Base-by-base conservation (phyloP, 768 basidiomycete species). In the Boletellus emodensis region DNA sequence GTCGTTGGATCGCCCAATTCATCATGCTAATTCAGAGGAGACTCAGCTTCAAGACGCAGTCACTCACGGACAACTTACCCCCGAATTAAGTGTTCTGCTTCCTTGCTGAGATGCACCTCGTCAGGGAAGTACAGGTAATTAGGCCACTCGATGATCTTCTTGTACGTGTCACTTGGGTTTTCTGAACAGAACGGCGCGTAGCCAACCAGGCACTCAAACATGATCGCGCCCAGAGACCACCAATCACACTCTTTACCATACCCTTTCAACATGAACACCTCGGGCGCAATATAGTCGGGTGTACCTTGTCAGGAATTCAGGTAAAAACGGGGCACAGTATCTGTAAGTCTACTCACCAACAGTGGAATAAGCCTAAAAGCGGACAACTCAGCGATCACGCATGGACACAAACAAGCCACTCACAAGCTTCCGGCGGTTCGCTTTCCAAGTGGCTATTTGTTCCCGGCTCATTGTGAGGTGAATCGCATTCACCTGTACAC, bases 181-280 rank as follows among this genome's bases (percentile, higher is more conserved):
- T 97, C 94, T 4, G 93, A 84, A 71, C 95, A 99, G 80, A 97
- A 97, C 6, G 94, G 95, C 14, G 95, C 94, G 66, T 94, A 98
- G 53, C 95, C 95, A 56, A 97, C 93, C 33, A 99, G 76, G 70
- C 95, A 98, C 70, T 99, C 95, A 65, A 94, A 99, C 84, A 94
- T 96, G 68, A 99, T 98, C 6, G 95, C 94, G 12, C 95, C 95
- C 48, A 99, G 73, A 34, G 95, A 97, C 95, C 95, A 99, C 95
- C 95, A 99, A 71, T 99, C 95, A 65, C 95, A 98, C 71, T 97
- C 95, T 70, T 95, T 94, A 41, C 94, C 93, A 61, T 99, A 99
- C 5, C 95, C 95, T 64, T 95, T 88, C 75, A 95, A 87, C 67
- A 93, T 72, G 78, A 99, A 98, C 59, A 98, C 95, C 63, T 98